Evolutionary conservation across 2,329 filamentous ascomycete species (phyloP).

Genomic region (Beauveria scarabaeidicola): DNA sequence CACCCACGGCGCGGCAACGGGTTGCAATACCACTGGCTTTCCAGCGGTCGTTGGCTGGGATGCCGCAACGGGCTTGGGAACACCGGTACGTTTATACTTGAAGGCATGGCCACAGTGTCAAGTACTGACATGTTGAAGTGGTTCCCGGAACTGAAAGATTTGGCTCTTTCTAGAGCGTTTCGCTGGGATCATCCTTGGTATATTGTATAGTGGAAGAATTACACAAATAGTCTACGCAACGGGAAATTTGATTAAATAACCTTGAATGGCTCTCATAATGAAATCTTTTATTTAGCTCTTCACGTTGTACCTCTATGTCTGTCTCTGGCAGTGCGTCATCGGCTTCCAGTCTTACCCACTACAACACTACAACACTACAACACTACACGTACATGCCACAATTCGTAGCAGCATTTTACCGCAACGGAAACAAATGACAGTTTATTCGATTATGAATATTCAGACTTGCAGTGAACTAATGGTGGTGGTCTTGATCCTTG

Average conservation of each 20-base stretch:
- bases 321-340: no score
- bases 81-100: not conserved
- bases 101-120: no score
- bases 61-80: slow-evolving; percentile 27
- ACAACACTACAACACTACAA: no score
- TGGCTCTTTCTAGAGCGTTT: not conserved
- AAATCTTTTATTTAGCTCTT: no score
- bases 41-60: slow-evolving; percentile 15
- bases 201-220: not conserved
- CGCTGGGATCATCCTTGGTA: slow-evolving; percentile 7
- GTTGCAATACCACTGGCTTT: slow-evolving; percentile 4
- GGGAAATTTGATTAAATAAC: not conserved
- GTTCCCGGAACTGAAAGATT: slow-evolving; percentile 7
- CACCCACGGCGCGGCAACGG: slow-evolving; percentile 12
- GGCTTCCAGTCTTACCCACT: no score
- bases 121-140: not conserved
- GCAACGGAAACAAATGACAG: not conserved
- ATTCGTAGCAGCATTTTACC: no score
- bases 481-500: slow-evolving; percentile 3
- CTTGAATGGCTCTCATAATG: no score
- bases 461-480: not conserved
- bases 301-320: no score
- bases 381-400: no score
- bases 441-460: not conserved
- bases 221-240: not conserved